phyloP scores from a whole-genome alignment of 129 eudicot genomes.

The Flaveria trinervia region DNA sequence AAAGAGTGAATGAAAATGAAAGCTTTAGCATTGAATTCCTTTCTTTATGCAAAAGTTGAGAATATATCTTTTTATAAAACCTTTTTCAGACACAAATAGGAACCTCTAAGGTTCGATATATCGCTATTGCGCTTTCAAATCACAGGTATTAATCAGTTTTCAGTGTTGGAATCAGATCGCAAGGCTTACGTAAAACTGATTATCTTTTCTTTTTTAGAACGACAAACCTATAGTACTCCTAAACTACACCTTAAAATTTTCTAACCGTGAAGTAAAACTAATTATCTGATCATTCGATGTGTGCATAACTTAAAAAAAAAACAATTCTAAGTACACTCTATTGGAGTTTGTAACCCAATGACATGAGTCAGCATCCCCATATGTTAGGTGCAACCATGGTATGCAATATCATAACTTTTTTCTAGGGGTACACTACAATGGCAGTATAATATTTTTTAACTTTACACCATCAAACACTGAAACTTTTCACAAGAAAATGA shows the following conservation, averaged over 20 bases:
- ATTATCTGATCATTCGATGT: neutral
- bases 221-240: too few relatives aligned
- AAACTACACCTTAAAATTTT: too few relatives aligned
- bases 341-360: too few relatives aligned
- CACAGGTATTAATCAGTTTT: neutral
- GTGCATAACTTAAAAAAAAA: neutral
- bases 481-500: neutral
- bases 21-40: slow-evolving; percentile 45
- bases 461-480: neutral
- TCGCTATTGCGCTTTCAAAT: neutral
- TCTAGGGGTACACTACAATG: too few relatives aligned
- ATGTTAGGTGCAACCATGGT: too few relatives aligned
- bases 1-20: slow-evolving; percentile 35
- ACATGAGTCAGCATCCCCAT: too few relatives aligned
- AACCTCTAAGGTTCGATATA: slow-evolving; percentile 32
- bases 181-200: neutral
- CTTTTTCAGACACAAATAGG: slow-evolving; percentile 30
- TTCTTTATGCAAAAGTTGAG: slow-evolving; percentile 44
- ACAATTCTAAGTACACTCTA: neutral
- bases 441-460: neutral
- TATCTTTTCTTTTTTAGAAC: too few relatives aligned
- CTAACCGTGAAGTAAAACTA: too few relatives aligned
- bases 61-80: slow-evolving; percentile 37
- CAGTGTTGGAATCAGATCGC: neutral
- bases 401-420: too few relatives aligned